These are phyloP conservation scores for Ganoderma multipileum DNA, from an alignment of 1,284 basidiomycete species.

Conservation along the genomic window DNA sequence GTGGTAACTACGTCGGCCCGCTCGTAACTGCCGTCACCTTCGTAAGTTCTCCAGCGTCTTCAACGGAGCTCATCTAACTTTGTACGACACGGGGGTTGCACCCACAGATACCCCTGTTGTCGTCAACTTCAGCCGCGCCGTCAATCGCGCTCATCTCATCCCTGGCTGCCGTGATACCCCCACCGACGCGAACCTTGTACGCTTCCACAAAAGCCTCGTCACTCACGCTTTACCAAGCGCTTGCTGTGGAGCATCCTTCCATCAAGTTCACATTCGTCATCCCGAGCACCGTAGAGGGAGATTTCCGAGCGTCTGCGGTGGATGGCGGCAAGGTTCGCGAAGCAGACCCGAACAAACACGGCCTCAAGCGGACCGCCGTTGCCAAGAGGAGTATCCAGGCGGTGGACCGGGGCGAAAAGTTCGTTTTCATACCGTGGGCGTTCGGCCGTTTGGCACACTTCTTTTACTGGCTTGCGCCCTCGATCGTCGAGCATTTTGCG, in stretches of 20 bases:
- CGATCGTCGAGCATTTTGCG: conserved; percentile 60
- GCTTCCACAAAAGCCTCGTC: conserved; percentile 86
- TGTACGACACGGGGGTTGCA: conserved; percentile 5
- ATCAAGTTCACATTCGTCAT: conserved; percentile 66
- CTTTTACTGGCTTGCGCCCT: conserved; percentile 69
- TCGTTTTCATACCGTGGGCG: conserved; percentile 60
- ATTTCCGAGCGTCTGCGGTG: conserved; percentile 81
- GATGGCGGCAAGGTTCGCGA: conserved; percentile 63
- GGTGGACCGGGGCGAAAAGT: conserved; percentile 60
- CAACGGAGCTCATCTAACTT: not conserved
- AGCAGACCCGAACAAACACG: conserved; percentile 58
- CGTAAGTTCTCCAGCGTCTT: conserved; percentile 47
- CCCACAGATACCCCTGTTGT: conserved; percentile 78
- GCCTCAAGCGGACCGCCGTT: conserved; percentile 62
- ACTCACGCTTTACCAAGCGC: conserved; percentile 78
- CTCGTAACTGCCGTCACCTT: conserved; percentile 71
- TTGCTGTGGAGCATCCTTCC: conserved; percentile 79
- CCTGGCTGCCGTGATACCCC: conserved; percentile 81
- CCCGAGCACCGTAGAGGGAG: conserved; percentile 74
- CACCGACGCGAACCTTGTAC: conserved; percentile 89
- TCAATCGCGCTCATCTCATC: conserved; percentile 85
- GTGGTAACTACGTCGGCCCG: conserved; percentile 72
- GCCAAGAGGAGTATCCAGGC: conserved; percentile 63
- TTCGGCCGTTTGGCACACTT: conserved; percentile 47
- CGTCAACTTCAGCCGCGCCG: conserved; percentile 71